A percentile compares a stretch with the other conserved stretches of the same genome.
These are phyloP conservation scores for Cubamyces sp. DNA, from an alignment of 768 basidiomycete species.

Conservation along the genomic window DNA sequence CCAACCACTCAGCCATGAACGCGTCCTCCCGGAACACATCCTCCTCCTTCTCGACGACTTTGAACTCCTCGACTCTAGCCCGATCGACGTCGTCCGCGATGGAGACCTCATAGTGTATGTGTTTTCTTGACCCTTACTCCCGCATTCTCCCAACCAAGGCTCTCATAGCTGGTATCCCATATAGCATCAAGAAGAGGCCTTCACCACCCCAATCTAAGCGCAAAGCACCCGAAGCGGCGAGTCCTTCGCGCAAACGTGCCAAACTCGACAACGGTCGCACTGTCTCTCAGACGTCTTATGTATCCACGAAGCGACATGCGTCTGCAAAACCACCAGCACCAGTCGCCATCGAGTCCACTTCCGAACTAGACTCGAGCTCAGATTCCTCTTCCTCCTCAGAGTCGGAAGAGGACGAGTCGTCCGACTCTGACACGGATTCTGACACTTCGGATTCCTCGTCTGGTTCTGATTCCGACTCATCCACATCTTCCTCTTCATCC, in stretches of 20 bases:
- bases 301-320: not conserved
- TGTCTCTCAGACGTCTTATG: not conserved
- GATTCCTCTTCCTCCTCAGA: conserved; percentile 23
- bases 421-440: conserved; percentile 33
- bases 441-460: conserved; percentile 27
- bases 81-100: conserved; percentile 35
- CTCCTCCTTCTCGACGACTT: conserved; percentile 37
- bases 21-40: conserved; percentile 21
- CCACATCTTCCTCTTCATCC: conserved; percentile 24
- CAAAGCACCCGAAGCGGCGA: conserved; percentile 17
- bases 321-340: not conserved
- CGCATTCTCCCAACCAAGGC: conserved; percentile 17
- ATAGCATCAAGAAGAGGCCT: conserved; percentile 28
- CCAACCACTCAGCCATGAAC: conserved; percentile 18
- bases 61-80: conserved; percentile 34
- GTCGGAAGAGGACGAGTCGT: conserved; percentile 23
- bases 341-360: conserved; percentile 9
- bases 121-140: not conserved
- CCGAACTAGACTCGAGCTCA: conserved; percentile 21
- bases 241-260: conserved; percentile 19
- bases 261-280: conserved; percentile 10
- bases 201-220: conserved; percentile 20
- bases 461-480: conserved; percentile 36
- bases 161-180: conserved; percentile 24
- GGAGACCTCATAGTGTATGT: conserved; percentile 37